A percentile compares a stretch with the other conserved stretches of the same genome.
Conservation (phyloP, 192 early-diverging fungal species). For the Backusella tuberculispora region DNA sequence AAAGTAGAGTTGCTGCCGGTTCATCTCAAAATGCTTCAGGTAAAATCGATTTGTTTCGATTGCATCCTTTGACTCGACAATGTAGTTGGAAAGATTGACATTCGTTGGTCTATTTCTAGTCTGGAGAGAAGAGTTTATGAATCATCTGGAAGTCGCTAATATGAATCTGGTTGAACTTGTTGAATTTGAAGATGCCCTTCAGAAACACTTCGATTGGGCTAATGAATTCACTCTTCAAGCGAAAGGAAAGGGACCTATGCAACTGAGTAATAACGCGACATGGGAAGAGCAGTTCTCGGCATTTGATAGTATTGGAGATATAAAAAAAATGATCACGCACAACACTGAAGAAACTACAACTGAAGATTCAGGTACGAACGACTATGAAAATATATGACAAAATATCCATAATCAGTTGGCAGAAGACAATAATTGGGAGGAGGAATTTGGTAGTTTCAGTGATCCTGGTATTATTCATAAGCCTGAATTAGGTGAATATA, state of each 20-base stretch:
- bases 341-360: constrained; percentile 43
- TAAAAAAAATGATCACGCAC: not conserved
- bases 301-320: constrained; percentile 26
- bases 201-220: constrained; percentile 72
- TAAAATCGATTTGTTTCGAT: not conserved
- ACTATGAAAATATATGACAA: not conserved
- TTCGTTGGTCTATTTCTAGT: constrained; percentile 24
- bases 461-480: constrained; percentile 41
- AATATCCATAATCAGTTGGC: not conserved
- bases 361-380: constrained; percentile 49
- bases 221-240: constrained; percentile 65
- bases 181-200: constrained; percentile 55
- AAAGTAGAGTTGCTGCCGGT: constrained; percentile 18
- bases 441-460: constrained; percentile 51
- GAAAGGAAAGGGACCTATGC: constrained; percentile 48
- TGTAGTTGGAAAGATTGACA: not conserved
- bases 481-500: constrained; percentile 74
- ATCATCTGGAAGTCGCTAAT: constrained; percentile 37
- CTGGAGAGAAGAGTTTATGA: constrained; percentile 57
- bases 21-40: constrained; percentile 10
- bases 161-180: constrained; percentile 41
- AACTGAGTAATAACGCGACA: constrained; percentile 40
- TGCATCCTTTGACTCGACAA: not conserved
- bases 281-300: constrained; percentile 66
- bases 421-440: constrained; percentile 47